phyloP scores from a whole-genome alignment of 2,329 filamentous ascomycete species.

The Myrmaecium sp. region DNA sequence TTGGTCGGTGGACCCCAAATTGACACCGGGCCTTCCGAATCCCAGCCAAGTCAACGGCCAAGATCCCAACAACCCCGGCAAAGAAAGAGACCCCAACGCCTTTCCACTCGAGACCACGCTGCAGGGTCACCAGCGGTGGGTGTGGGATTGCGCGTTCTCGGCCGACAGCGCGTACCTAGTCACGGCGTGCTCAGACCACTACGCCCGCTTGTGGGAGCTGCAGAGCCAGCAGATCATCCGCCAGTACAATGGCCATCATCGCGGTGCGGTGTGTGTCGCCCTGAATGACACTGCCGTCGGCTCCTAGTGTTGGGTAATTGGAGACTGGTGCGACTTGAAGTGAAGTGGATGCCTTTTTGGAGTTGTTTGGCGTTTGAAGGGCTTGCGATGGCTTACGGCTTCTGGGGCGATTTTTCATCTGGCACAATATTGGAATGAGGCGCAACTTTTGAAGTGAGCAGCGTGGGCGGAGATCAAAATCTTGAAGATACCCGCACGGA shows the following conservation, averaged over 20 bases:
- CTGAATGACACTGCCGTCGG: conserved; percentile 53
- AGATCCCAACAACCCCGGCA: conserved; percentile 9
- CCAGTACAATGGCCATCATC: conserved; percentile 89
- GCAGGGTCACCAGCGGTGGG: conserved; percentile 84
- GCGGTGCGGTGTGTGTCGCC: conserved; percentile 81
- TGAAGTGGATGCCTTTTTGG: too few relatives aligned
- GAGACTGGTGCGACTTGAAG: too few relatives aligned
- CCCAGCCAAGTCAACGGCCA: conserved; percentile 18
- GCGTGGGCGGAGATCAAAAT: too few relatives aligned
- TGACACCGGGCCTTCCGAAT: conserved; percentile 4
- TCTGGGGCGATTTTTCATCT: too few relatives aligned
- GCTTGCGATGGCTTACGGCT: too few relatives aligned
- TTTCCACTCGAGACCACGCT: conserved; percentile 77
- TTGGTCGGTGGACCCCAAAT: conserved; percentile 65
- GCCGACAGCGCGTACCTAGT: conserved; percentile 87
- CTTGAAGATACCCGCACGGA: too few relatives aligned
- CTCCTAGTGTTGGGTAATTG: conserved; percentile 4
- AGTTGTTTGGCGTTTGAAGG: too few relatives aligned
- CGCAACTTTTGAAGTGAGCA: too few relatives aligned
- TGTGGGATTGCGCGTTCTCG: conserved; percentile 93
- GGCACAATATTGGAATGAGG: too few relatives aligned
- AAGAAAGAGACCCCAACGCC: conserved; percentile 33
- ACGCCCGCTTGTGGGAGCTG: conserved; percentile 81
- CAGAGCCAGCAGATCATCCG: conserved; percentile 74
- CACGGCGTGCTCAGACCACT: conserved; percentile 86